Evolutionary conservation across 108 stramenopile genomes (phyloP).

Genomic region (Parietichytrium sp.): DNA sequence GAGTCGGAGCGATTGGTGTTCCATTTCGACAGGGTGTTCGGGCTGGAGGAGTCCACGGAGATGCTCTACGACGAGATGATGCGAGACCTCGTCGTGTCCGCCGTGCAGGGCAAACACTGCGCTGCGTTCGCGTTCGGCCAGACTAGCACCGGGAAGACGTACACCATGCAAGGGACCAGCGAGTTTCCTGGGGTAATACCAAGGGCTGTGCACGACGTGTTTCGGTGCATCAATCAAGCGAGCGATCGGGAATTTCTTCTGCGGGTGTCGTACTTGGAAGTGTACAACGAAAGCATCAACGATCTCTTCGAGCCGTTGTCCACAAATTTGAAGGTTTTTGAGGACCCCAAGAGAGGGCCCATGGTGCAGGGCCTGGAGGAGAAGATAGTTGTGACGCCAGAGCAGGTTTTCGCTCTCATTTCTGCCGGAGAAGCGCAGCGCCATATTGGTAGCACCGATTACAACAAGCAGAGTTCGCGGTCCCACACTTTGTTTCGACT

Average conservation of each 20-base stretch:
- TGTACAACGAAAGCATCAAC: constrained; percentile 52
- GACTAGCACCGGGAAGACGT: constrained; percentile 37
- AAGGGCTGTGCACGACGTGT: constrained; percentile 62
- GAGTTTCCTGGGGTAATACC: constrained; percentile 60
- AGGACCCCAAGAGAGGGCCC: constrained; percentile 42
- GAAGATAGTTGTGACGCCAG: constrained; percentile 35
- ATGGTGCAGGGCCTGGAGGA: constrained; percentile 44
- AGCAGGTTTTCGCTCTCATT: constrained; percentile 45
- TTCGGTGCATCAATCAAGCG: constrained; percentile 45
- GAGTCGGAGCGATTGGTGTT: neutral
- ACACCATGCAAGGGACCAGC: constrained; percentile 18
- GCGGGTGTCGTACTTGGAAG: constrained; percentile 50
- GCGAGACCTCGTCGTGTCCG: neutral
- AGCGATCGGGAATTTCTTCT: constrained; percentile 45
- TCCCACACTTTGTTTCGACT: constrained; percentile 47
- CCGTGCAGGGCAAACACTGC: constrained; percentile 33
- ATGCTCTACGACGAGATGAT: neutral
- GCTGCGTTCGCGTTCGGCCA: constrained; percentile 20
- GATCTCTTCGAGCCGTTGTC: constrained; percentile 43
- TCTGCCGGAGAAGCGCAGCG: constrained; percentile 41
- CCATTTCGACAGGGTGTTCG: constrained; percentile 12
- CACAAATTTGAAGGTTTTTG: constrained; percentile 33
- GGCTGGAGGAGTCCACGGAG: neutral
- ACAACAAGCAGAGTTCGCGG: constrained; percentile 47
- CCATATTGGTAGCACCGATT: constrained; percentile 41